Evolutionary conservation across 192 early-diverging fungal genomes (phyloP), one percentile per base, ranked within the genome.

Genomic region (Coemansia sp.): DNA sequence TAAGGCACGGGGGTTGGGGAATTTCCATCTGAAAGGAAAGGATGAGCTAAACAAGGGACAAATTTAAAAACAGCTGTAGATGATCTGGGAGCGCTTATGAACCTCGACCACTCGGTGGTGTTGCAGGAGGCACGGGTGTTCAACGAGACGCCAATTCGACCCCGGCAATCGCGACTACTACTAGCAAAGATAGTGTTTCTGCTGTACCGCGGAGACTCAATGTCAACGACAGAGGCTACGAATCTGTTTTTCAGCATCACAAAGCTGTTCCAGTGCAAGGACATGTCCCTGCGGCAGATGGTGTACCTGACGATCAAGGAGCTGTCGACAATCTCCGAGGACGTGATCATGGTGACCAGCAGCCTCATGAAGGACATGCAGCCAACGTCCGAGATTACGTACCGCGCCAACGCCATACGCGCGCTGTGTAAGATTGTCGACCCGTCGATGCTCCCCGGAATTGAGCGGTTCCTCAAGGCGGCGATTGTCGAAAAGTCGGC

Each of bases 291-390:
- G 69, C 91, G 97, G 47, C 96, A 99, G 84, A 95, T 96, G 91
- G 90, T 98, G 56, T 98, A 98, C 65, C 84, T 99, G 62, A 89
- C 93, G 31, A 99, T 99, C 83, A 97, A 97, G 77, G 96, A 99
- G 77, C 86, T 99, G 18, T 88, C 94, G 59, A 88, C 83, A 23
- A 88, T 95, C 60, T 94, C 96, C 23, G 93, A 97, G 75, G 93
- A 99, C 85, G 93, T 96, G 14, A 94, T 98, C 67, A 96, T 99
- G 93, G 94, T 96, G 42, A 99, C 94, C 11, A 91, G 91, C 63
- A 91, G 89, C 52, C 76, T 99, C 38, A 96, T 95, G 80, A 93
- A 95, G 74, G 97, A 99, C 75, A 95, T 98, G 86, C 96, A 95
- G 75, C 87, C 92, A 20, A 95, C 93, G 62, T 88, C 89, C 10